Evolutionary conservation across 148 eudicot genomes (phyloP).

Genomic region (Rhododendron henanense): DNA sequence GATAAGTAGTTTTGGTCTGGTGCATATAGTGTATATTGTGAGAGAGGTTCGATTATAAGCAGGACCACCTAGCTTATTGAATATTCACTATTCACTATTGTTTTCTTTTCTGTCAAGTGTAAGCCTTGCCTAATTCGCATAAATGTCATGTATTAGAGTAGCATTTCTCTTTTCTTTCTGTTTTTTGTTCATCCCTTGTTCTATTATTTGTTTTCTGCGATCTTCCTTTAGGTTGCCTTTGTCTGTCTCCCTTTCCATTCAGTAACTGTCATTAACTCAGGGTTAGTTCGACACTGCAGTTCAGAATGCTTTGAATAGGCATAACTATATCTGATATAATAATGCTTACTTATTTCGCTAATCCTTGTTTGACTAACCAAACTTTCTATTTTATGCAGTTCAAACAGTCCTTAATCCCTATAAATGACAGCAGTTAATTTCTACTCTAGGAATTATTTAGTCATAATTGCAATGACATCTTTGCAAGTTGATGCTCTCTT

Average conservation of each 20-base stretch:
- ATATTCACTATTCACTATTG: background rate
- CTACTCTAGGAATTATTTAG: background rate
- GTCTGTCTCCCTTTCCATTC: background rate
- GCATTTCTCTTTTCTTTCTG: background rate
- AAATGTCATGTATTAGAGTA: background rate
- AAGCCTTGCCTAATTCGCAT: background rate
- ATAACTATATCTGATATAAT: background rate
- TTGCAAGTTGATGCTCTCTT: background rate
- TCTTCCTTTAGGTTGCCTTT: background rate
- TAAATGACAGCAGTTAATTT: background rate
- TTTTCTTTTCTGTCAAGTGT: background rate
- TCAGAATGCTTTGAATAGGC: background rate
- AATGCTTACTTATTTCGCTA: background rate
- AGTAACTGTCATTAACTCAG: background rate
- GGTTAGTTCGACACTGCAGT: background rate
- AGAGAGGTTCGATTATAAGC: background rate
- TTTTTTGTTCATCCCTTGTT: background rate
- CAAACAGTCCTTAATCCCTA: background rate
- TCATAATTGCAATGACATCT: background rate
- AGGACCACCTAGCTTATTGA: background rate
- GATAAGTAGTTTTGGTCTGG: background rate
- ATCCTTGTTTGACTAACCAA: background rate
- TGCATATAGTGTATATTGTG: background rate
- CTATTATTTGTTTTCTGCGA: background rate
- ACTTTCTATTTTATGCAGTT: background rate